Base-by-base conservation (phyloP, 208 protist species). In the Trypanosoma platydactyli region DNA sequence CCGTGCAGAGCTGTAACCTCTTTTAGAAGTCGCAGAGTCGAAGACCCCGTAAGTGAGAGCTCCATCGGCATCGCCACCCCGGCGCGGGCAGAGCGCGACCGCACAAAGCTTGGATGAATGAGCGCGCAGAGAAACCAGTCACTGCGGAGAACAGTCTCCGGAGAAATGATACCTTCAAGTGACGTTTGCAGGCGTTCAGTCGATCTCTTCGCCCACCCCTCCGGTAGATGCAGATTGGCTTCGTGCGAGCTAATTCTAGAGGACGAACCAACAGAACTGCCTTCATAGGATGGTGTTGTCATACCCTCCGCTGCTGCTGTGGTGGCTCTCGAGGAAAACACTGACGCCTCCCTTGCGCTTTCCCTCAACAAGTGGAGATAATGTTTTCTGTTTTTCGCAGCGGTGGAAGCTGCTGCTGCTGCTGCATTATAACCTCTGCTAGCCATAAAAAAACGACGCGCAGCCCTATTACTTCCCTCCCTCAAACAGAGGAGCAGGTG, bases 111-210 rank as follows among this genome's bases (percentile, higher is more conserved):
- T 6, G 89, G 89, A 48, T 95, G 89, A 20, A 95, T 76, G 18
- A 95, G 69, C 0, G 86, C 70, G 65, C 84, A 88, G 25, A 88
- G 63, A 73, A 93, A 91, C 44, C 77, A 76, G 57, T 95, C 89
- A 13, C 55, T 79, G 42, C 55, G 25, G 0, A 42, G 42, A 22
- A 87, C 20, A 20, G 63, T 50, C 27, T 64, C 50, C 22, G 22
- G 53, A 35, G 76, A 64, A 25, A 91, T 75, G 13, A 94, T 52
- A n/a, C 71, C 83, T 20, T 76, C 62, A 27, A 83, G 71, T 6
- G 78, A 68, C 15, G 40, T 29, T 29, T 73, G 54, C 24, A 91
- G 66, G 24, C 73, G 69, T 29, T 12, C 7, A 16, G 33, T 75
- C 12, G 46, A 61, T 55, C 4, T 70, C 18, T 64, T n/a, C 20